Evolutionary conservation across 192 early-diverging fungal genomes (phyloP), one percentile per base, ranked within the genome.

Genomic region (Backusella circina): DNA sequence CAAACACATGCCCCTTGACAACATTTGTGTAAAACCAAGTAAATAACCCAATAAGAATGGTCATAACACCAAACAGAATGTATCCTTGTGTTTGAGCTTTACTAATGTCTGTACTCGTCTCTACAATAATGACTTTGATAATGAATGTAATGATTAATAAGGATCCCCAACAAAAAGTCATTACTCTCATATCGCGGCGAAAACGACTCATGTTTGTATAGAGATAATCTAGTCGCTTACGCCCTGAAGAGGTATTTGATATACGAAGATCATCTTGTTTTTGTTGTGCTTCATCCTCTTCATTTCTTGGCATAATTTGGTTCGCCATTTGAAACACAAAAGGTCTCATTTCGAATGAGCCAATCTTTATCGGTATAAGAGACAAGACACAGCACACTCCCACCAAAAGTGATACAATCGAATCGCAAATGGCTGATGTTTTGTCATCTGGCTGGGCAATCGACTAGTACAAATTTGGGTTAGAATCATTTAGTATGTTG

Each of bases 231-330:
- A 65, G 71, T 47, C 65, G 71, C 65, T 54, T 79, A 70, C n/a
- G 51, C 23, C 6, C 70, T 28, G 72, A 70, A 31, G 39, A 23
- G 4, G 39, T 10, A 16, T 37, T 72, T 15, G 32, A 73, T n/a
- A 77, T 32, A 0, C 67, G 79, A 50, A 65, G 41, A 36, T 77
- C 57, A 23, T 74, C 72, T n/a, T 70, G 68, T 6, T 76, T 38
- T 3, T 73, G 41, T 12, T 65, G 38, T 7, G 65, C 33, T 44
- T 74, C 72, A 44, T 69, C 51, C 8, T 71, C 18, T 33, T 21
- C 74, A 26, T 50, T 35, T 28, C 79, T 70, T 50, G 79, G 79
- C 79, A 81, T 81, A 26, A 81, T 47, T 41, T 81, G 79, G 6
- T 36, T 73, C 0, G 72, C 79, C 21, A 81, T 35, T 70, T 81